Percentiles rank a stretch among this genome's conserved stretches.
Conservation (phyloP, 345 rosid species). For the Limnanthes douglasii region DNA sequence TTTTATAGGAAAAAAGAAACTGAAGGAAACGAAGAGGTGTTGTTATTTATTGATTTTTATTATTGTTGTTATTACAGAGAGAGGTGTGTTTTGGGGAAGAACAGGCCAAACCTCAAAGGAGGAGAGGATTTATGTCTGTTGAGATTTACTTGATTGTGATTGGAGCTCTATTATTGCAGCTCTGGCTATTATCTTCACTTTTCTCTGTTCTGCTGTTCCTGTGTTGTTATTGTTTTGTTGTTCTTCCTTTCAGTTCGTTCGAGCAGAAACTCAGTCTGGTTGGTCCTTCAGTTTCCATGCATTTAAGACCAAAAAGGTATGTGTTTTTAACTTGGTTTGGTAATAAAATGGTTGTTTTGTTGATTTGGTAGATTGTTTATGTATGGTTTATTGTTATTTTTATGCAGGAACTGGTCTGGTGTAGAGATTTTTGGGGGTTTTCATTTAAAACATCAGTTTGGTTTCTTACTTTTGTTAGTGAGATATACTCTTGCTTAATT, state of each 20-base stretch:
- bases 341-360: background rate
- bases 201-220: constrained; percentile 13
- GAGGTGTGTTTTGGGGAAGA: no score
- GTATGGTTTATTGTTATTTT: constrained; percentile 1
- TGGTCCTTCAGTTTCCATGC: constrained; percentile 47
- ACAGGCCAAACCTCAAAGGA: no score
- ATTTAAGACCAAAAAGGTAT: constrained; percentile 59
- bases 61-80: no score
- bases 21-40: no score
- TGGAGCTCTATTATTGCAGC: constrained; percentile 54
- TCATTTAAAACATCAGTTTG: constrained; percentile 32
- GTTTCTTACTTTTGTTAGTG: constrained; percentile 35
- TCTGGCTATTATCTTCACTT: constrained; percentile 24
- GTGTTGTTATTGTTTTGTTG: constrained; percentile 20
- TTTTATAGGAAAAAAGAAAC: no score
- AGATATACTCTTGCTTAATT: constrained; percentile 48
- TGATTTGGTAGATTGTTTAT: background rate
- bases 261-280: constrained; percentile 28
- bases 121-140: constrained; percentile 61
- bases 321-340: background rate
- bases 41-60: no score
- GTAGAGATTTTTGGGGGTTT: constrained; percentile 43
- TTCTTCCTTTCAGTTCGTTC: constrained; percentile 15
- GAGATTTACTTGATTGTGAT: constrained; percentile 32
- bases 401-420: constrained; percentile 69